Evolutionary conservation across 192 early-diverging fungal species (phyloP), one percentile per base, ranked within the genome.

Genomic region (Coemansia sp.): DNA sequence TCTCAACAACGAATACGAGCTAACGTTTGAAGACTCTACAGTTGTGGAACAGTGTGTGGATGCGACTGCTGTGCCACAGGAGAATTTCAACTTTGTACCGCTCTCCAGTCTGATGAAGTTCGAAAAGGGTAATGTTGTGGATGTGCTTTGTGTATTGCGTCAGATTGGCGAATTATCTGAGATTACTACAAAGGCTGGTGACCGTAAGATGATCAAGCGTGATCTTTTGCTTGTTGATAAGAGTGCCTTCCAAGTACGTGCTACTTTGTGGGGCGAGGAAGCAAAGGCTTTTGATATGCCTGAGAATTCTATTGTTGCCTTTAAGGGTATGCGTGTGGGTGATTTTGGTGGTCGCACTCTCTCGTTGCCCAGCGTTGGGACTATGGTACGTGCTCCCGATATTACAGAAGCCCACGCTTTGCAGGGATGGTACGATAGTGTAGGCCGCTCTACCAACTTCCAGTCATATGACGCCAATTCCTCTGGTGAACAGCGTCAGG

Each of bases 1-100:
- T 51, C 74, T 92, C 39, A 85, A 90, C 72, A 95, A 95, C 77
- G 90, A 97, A 61, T 99, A 99, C 64, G 97, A 99, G 77, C 78
- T 99, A 42, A 84, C 85, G 4, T 76, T 98, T 50, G 94, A 96
- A 24, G 78, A 85, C 57, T 71, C 68, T 22, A 89, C 92, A 4
- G 69, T 84, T 17, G 84, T 99, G 31, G 82, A 77, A 29, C 76
- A 72, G 73, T 89, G 89, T 66, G 68, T 27, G 39, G 66, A 74
- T 31, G 36, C 54, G 27, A 46, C 53, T 31, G 61, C 55, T 14
- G 74, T 78, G 64, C 81, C 75, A n/a, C 67, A 71, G 57, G 69
- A 78, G 61, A 66, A 78, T 50, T 92, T 83, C 76, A 84, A 90
- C 55, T 90, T 91, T 78, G 84, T 96, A 17, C 75, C 81, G 30